Base-by-base conservation (phyloP, 2,329 filamentous ascomycete genomes). In the Capronia epimyces region DNA sequence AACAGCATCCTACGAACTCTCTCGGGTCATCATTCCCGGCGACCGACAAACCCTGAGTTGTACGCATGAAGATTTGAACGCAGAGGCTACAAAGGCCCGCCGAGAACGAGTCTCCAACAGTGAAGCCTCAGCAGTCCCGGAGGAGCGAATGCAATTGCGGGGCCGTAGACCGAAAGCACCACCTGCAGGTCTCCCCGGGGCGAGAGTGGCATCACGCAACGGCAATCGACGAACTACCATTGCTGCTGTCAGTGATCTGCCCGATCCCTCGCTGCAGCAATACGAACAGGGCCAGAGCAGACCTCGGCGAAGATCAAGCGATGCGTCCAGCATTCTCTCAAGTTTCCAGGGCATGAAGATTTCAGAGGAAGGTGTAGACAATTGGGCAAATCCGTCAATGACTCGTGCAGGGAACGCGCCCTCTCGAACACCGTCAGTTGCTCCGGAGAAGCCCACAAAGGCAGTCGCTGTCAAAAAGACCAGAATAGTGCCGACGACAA, bases 1-100 rank as follows among this genome's bases (percentile, higher is more conserved):
- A 0, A 79, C 85, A 22, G 89, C 90, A n/a, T 80, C 87, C 0
- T 80, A 88, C 61, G 89, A 95, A 65, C 72, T 97, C 10, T 87
- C 83, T 62, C 89, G 87, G 64, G 67, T 94, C 3, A 77, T 97
- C 18, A 86, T 96, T 50, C 93, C 91, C 0, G 75, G 74, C 0
- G 77, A 85, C 58, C 80, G 89, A 2, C 81, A 89, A 60, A 89
- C 86, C 0, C 77, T 76, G 46, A 95, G 89, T 69, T 88, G 79
- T 67, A 84, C 75, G 25, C 78, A 83, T 7, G 87, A 94, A 60
- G 89, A 96, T 40, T 75, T 97, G 5, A 84, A 85, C 52, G 79
- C 79, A 0, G 83, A 87, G 63, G 81, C 82, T 18, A 80, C 79
- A 47, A 70, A 82, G 60, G 70, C 75, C 55, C 71, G 84, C 61